Percentiles rank a stretch among this genome's conserved stretches.
phyloP scores from a whole-genome alignment of 495 filamentous ascomycete genomes.

The Penicillium angulare region DNA sequence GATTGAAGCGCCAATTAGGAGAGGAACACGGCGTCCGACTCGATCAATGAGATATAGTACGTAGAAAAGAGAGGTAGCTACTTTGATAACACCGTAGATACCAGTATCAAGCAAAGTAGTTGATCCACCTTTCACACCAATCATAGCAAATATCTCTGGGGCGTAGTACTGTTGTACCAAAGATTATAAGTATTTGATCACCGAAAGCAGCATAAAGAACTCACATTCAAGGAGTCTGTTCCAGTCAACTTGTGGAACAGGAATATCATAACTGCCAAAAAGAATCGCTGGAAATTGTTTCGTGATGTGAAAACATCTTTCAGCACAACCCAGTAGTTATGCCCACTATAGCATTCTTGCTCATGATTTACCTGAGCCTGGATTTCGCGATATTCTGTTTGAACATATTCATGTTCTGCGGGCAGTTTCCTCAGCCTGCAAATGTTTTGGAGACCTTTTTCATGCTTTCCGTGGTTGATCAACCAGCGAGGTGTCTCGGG shows the following conservation, averaged over 20 bases:
- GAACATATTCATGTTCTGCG: constrained; percentile 56
- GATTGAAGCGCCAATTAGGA: constrained; percentile 61
- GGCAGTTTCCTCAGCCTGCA: constrained; percentile 57
- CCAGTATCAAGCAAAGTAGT: constrained; percentile 39
- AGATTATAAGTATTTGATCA: not conserved
- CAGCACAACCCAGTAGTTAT: constrained; percentile 25
- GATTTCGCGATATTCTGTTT: constrained; percentile 35
- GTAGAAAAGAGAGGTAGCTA: constrained; percentile 54
- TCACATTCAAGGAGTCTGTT: constrained; percentile 34
- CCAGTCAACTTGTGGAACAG: constrained; percentile 44
- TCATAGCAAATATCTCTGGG: constrained; percentile 41
- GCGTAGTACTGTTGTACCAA: constrained; percentile 35
- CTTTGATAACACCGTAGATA: constrained; percentile 45
- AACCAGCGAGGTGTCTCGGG: constrained; percentile 53
- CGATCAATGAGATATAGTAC: constrained; percentile 55
- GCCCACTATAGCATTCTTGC: constrained; percentile 23
- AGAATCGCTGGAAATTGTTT: constrained; percentile 30
- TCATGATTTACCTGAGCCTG: constrained; percentile 24
- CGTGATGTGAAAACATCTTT: constrained; percentile 24
- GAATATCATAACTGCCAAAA: constrained; percentile 33
- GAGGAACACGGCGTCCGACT: constrained; percentile 48
- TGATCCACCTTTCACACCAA: constrained; percentile 34
- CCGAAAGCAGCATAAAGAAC: not conserved
- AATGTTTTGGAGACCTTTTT: constrained; percentile 53
- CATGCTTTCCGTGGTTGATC: constrained; percentile 44